Evolutionary conservation across 202 grass and related monocot species (phyloP).

Genomic region (Saccharum hybrid): DNA sequence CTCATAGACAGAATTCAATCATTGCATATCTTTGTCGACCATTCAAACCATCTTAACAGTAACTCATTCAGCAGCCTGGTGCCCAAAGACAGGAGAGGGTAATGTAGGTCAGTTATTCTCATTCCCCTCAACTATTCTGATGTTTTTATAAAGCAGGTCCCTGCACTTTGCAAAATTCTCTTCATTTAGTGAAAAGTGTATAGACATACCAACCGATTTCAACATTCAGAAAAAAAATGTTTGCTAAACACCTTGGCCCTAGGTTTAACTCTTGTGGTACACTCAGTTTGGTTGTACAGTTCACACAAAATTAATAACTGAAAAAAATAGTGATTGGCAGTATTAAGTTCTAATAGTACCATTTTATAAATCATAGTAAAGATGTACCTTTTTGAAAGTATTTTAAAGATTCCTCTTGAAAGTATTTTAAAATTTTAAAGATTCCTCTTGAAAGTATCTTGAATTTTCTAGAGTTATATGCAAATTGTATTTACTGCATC

Average conservation of each 20-base stretch:
- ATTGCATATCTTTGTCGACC: background rate
- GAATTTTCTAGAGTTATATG: no score
- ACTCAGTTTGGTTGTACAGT: background rate
- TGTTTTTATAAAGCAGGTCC: background rate
- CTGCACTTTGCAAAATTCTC: no score
- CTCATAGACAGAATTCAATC: constrained; percentile 7
- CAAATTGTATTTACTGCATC: no score
- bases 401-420: no score
- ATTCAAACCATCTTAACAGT: background rate
- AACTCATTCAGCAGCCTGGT: background rate
- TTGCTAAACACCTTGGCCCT: background rate
- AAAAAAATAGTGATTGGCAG: background rate
- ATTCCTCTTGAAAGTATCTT: no score
- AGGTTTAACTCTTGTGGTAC: background rate
- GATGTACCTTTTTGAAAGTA: no score
- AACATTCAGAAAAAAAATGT: background rate
- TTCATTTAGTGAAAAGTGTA: background rate
- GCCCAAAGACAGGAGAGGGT: background rate
- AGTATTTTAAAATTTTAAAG: no score
- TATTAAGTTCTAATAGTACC: background rate
- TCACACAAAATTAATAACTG: background rate
- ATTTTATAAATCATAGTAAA: no score
- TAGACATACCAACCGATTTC: background rate
- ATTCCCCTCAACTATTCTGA: background rate
- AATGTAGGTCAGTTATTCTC: constrained; percentile 34